Evolutionary conservation across 345 rosid genomes (phyloP).

Genomic region (Salix arbutifolia): DNA sequence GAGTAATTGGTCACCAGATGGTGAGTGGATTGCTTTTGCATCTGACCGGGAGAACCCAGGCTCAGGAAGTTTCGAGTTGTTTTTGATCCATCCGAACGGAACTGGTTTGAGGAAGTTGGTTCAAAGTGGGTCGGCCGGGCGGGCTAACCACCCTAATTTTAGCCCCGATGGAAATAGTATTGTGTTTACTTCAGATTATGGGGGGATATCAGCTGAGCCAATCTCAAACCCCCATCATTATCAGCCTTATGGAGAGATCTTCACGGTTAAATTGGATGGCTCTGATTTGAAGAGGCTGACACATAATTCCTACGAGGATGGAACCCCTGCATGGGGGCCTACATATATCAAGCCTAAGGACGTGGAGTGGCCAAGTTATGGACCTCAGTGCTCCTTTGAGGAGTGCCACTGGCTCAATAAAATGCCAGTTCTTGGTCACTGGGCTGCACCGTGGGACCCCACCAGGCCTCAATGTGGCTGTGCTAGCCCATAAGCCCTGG

Average conservation of each 20-base stretch:
- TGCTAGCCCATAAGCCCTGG: neutral
- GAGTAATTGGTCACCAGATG: slow-evolving; percentile 80
- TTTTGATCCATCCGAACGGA: slow-evolving; percentile 72
- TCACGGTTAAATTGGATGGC: slow-evolving; percentile 64
- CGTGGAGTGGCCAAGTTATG: slow-evolving; percentile 36
- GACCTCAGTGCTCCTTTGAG: slow-evolving; percentile 49
- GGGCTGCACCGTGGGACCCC: neutral
- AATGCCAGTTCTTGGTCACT: slow-evolving; percentile 26
- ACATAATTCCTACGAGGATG: slow-evolving; percentile 82
- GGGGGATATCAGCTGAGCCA: slow-evolving; percentile 82
- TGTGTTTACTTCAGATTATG: slow-evolving; percentile 74
- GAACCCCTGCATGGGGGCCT: slow-evolving; percentile 78
- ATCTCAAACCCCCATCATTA: slow-evolving; percentile 78
- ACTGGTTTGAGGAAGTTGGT: slow-evolving; percentile 64
- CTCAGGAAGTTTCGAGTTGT: slow-evolving; percentile 67
- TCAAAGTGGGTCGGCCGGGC: slow-evolving; percentile 63
- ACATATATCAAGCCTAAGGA: slow-evolving; percentile 44
- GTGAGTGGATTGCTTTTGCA: slow-evolving; percentile 73
- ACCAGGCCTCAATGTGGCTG: slow-evolving; percentile 21
- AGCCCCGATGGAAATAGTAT: slow-evolving; percentile 71
- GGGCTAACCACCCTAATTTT: slow-evolving; percentile 72
- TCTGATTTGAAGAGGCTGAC: slow-evolving; percentile 67
- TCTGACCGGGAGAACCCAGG: slow-evolving; percentile 74
- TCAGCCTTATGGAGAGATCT: slow-evolving; percentile 90
- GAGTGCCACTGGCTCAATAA: slow-evolving; percentile 74